These are phyloP conservation scores for Tylopilus sp. DNA, from an alignment of 768 basidiomycete species.

Conservation along the genomic window DNA sequence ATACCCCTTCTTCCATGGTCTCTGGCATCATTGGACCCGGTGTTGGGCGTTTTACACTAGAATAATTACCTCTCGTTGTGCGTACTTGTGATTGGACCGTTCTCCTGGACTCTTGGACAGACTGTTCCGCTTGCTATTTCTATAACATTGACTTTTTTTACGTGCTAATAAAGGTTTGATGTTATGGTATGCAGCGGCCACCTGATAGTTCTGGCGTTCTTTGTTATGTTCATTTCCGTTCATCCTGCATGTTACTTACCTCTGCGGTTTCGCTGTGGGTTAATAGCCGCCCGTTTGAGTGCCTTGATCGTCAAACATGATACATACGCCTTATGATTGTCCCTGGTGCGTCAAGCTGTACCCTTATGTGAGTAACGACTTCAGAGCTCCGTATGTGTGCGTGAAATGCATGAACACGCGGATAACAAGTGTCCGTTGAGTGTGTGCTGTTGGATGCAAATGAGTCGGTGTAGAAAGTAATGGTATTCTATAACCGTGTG, in stretches of 20 bases:
- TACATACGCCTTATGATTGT: neutral
- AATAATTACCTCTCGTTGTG: slow-evolving; percentile 7
- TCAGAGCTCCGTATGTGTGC: no score
- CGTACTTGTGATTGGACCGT: slow-evolving; percentile 18
- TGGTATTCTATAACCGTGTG: no score
- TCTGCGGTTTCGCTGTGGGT: neutral
- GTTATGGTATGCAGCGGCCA: neutral
- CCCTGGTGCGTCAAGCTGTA: no score
- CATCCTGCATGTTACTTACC: neutral
- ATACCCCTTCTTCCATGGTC: slow-evolving; percentile 16
- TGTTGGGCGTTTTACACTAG: slow-evolving; percentile 17
- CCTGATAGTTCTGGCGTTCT: neutral
- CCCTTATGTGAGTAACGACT: no score
- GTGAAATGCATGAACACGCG: no score
- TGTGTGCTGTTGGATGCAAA: no score
- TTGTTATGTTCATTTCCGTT: neutral
- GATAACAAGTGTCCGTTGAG: no score
- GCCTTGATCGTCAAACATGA: neutral
- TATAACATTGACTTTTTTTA: neutral
- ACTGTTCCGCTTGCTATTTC: slow-evolving; percentile 5
- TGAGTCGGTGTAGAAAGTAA: no score
- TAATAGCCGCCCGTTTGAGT: neutral
- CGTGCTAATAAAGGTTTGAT: neutral
- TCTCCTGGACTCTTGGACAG: slow-evolving; percentile 19
- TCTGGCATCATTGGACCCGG: slow-evolving; percentile 1